Base-by-base conservation (phyloP, 2,329 filamentous ascomycete species). In the Chrysoporthe puriensis region DNA sequence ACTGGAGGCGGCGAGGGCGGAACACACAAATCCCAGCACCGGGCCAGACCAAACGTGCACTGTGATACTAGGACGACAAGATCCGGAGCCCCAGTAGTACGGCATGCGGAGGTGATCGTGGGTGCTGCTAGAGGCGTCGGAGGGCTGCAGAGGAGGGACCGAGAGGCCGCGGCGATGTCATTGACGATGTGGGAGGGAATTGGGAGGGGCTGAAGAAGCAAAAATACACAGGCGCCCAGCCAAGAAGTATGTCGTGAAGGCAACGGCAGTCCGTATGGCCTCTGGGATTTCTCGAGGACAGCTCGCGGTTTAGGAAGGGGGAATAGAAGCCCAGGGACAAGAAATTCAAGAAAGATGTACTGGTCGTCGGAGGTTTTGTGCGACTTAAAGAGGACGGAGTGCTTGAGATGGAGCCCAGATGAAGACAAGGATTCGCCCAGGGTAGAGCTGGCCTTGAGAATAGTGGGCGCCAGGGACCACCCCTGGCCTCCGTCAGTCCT, bases 41-140 rank as follows among this genome's bases (percentile, higher is more conserved):
- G 71, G 72, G 83, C 85, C 76, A 78, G 81, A 85, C 83, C 80
- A 81, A 81, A 81, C 81, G 80, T 82, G 81, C 80, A 81, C 79
- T 76, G 82, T 83, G 79, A 81, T 81, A 84, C 82, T 81, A 74
- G 77, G 75, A 80, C 75, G 80, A 79, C 78, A 79, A 77, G 79
- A 77, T 78, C 79, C 79, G 78, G 76, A 77, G 76, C 75, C 76
- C 76, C 76, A 78, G 83, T 84, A 75, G 79, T 80, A 85, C 83
- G 76, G 76, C 80, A 83, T 83, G 79, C 79, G 79, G 81, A 78
- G 79, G 78, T 82, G 80, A 74, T 79, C 78, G 78, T 79, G 76
- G 76, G 76, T 79, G 59, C 44, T 62, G 77, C 80, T 78, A 21
- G 78, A 77, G 78, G 77, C 76, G 79, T 76, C 78, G 81, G 81